Conservation (phyloP, 2,329 filamentous ascomycete genomes). For the Coniochaeta ligniaria region DNA sequence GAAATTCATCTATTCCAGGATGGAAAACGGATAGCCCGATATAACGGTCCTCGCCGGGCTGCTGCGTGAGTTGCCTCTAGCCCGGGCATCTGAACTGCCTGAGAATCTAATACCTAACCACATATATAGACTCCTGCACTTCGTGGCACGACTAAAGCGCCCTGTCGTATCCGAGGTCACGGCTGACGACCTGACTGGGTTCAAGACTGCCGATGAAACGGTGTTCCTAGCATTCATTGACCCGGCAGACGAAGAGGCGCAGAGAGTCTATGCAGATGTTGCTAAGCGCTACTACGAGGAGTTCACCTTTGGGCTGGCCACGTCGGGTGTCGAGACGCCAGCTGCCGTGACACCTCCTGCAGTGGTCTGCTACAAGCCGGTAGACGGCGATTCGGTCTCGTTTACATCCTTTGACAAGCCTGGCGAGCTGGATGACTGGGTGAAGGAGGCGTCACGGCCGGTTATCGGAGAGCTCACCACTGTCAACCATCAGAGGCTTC, state of each 20-base stretch:
- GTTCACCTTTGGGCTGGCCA: slow-evolving; percentile 24
- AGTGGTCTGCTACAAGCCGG: slow-evolving; percentile 21
- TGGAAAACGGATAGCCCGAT: slow-evolving; percentile 7
- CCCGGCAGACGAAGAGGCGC: slow-evolving; percentile 10
- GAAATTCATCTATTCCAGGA: slow-evolving; percentile 13
- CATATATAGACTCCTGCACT: slow-evolving; percentile 16
- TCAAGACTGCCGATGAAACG: slow-evolving; percentile 22
- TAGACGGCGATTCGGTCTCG: slow-evolving; percentile 19
- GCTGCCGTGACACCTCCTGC: slow-evolving; percentile 10
- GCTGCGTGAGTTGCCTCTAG: slow-evolving; percentile 10
- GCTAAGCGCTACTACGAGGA: slow-evolving; percentile 21
- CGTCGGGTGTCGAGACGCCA: slow-evolving; percentile 5
- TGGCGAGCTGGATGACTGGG: slow-evolving; percentile 17
- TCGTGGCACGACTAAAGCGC: slow-evolving; percentile 16
- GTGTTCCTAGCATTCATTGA: slow-evolving; percentile 23
- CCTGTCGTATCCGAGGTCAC: slow-evolving; percentile 17
- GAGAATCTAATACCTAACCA: not conserved
- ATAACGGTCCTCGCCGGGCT: slow-evolving; percentile 12
- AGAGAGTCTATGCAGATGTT: slow-evolving; percentile 14
- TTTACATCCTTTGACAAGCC: slow-evolving; percentile 9
- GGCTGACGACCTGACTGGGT: slow-evolving; percentile 12
- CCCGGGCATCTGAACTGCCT: not conserved
- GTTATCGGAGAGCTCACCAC: slow-evolving; percentile 24
- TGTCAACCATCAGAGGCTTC: slow-evolving; percentile 23
- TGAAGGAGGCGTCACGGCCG: slow-evolving; percentile 18